Evolutionary conservation across 1,284 basidiomycete genomes (phyloP), one percentile per base, ranked within the genome.

Genomic region (Ceratobasidium sp.): DNA sequence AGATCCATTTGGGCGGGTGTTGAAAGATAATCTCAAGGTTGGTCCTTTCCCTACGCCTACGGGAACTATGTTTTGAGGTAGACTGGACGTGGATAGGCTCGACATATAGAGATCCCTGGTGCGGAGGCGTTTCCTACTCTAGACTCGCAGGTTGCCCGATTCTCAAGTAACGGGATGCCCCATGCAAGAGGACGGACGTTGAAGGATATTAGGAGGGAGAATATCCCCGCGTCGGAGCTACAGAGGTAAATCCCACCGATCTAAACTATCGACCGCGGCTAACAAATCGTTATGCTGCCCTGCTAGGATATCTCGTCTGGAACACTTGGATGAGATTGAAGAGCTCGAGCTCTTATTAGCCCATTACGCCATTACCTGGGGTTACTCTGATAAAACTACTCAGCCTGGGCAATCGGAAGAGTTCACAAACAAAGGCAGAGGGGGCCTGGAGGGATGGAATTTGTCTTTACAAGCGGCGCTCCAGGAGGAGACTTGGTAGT

Each of bases 321-420:
- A 97, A 79, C 86, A 92, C 80, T 85, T 98, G 7, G 96, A 98
- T 78, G 96, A 98, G 81, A 84, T 95, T 14, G 96, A 98, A 80
- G 95, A 98, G 80, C 85, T 98, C 21, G 91, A 95, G 64, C 86
- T 98, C 1, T 91, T 98, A 1, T 83, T 97, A 41, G 85, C 85
- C 3, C 95, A 98, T 80, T 98, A 98, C 80, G 92, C 91, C 16
- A 87, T 98, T 61, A 91, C 91, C 0, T 96, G 93, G 93, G 92
- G 80, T 0, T 79, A 59, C 35, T 59, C 69, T 13, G 18, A 71
- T 41, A 4, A 23, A 38, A 41, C 32, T 18, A 14, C 43, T 11
- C 35, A 38, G 11, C 35, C 35, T 11, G 35, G 35, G 35, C 35
- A 38, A 38, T 38, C 11, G 11, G 35, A 38, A 11, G 35, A 38